A percentile compares a stretch with the other conserved stretches of the same genome.
phyloP scores from a whole-genome alignment of 1,284 basidiomycete species.

The Bjerkandera adusta region DNA sequence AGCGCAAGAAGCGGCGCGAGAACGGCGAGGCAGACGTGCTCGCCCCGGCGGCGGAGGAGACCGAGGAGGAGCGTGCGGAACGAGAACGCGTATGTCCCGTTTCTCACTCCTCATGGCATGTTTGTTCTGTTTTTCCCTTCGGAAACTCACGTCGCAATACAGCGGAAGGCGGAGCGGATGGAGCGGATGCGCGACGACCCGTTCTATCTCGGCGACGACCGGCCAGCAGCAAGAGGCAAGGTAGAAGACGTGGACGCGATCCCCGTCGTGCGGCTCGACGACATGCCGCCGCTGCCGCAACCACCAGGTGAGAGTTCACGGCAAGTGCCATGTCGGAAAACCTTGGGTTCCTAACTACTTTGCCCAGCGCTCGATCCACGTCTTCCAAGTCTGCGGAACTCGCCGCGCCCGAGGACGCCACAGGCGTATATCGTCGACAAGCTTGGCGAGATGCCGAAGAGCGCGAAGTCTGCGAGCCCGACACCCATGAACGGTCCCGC shows the following conservation, averaged over 20 bases:
- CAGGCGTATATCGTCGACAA: conserved; percentile 64
- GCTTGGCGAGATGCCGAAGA: conserved; percentile 83
- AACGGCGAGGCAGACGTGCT: conserved; percentile 36
- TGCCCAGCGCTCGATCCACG: conserved; percentile 18
- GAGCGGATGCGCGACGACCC: conserved; percentile 81
- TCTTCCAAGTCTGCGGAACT: conserved; percentile 29
- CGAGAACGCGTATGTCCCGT: conserved; percentile 52
- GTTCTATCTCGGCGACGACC: conserved; percentile 80
- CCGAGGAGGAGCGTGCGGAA: conserved; percentile 53
- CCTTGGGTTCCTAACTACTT: conserved; percentile 9
- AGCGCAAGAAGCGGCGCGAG: conserved; percentile 39
- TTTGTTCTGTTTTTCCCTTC: background rate
- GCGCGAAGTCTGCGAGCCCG: conserved; percentile 32
- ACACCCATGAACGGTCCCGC: conserved; percentile 20
- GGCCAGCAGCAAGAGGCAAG: conserved; percentile 35
- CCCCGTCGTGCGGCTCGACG: conserved; percentile 80
- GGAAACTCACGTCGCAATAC: conserved; percentile 3
- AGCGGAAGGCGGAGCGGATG: conserved; percentile 75
- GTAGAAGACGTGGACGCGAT: conserved; percentile 77
- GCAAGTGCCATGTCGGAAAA: conserved; percentile 1
- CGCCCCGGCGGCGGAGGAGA: conserved; percentile 44
- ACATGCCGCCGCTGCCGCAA: conserved; percentile 49
- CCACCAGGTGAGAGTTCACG: conserved; percentile 28
- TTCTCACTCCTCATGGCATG: background rate
- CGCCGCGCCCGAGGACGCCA: conserved; percentile 20